Conservation (phyloP, 345 rosid genomes). For the Geranium brycei region DNA sequence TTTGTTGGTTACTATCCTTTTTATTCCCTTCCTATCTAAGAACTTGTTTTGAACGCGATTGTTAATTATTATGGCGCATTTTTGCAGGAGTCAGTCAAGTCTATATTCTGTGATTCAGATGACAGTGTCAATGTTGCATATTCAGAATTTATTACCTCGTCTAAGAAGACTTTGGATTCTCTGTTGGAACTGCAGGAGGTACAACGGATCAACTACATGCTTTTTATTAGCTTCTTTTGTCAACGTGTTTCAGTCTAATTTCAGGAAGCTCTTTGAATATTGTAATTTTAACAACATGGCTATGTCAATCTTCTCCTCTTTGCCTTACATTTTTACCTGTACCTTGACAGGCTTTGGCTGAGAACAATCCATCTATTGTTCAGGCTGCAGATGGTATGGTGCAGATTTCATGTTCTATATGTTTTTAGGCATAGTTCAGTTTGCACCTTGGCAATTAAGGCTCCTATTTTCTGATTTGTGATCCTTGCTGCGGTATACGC, state of each 20-base stretch:
- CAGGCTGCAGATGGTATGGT: slow-evolving; percentile 48
- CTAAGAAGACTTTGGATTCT: slow-evolving; percentile 66
- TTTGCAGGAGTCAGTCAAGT: slow-evolving; percentile 51
- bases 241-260: not conserved
- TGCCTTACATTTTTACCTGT: slow-evolving; percentile 1
- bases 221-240: no score
- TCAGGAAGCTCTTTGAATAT: not conserved
- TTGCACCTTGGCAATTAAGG: not conserved
- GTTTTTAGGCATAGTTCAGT: not conserved
- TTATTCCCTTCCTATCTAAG: not conserved
- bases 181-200: slow-evolving; percentile 70
- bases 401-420: not conserved
- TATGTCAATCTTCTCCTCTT: not conserved
- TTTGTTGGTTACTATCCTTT: slow-evolving; percentile 4
- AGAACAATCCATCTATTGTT: slow-evolving; percentile 60
- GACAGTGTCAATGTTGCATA: slow-evolving; percentile 44
- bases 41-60: not conserved
- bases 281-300: not conserved
- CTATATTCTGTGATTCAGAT: slow-evolving; percentile 46
- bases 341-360: slow-evolving; percentile 52
- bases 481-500: not conserved
- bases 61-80: not conserved
- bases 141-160: slow-evolving; percentile 42
- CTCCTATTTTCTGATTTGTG: not conserved
- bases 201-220: slow-evolving; percentile 7